A percentile compares a stretch with the other conserved stretches of the same genome.
Evolutionary conservation across 441 rosid genomes (phyloP).

Genomic region (Brassica balearica): DNA sequence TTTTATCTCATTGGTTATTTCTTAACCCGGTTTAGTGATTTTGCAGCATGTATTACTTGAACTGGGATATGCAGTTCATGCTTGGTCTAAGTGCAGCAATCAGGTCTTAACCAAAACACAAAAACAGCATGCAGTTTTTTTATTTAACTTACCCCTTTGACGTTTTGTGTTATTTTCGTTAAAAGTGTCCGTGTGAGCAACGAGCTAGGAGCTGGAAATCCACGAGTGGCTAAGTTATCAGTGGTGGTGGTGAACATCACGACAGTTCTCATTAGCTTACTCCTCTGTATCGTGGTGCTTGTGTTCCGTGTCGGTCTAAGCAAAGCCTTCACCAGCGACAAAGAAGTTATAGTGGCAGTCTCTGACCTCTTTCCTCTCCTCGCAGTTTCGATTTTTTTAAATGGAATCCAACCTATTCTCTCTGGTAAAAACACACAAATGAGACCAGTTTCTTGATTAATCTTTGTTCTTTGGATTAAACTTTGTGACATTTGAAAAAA

Average conservation of each 20-base stretch:
- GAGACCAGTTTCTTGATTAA: not conserved
- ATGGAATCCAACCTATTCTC: conserved; percentile 89
- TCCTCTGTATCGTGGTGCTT: conserved; percentile 54
- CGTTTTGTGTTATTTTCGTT: conserved; percentile 25
- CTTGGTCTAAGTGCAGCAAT: conserved; percentile 81
- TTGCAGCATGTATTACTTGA: conserved; percentile 63
- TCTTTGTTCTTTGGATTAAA: not conserved
- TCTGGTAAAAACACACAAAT: conserved; percentile 55
- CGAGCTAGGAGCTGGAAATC: conserved; percentile 84
- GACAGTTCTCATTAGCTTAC: conserved; percentile 59
- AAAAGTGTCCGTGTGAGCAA: conserved; percentile 74
- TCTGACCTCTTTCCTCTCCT: conserved; percentile 69
- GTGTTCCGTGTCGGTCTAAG: conserved; percentile 59
- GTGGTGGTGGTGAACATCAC: conserved; percentile 72
- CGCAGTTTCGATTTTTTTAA: conserved; percentile 75
- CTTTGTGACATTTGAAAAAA: not conserved
- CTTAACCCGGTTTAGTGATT: not conserved
- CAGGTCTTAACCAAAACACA: conserved; percentile 51
- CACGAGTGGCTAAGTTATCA: conserved; percentile 72
- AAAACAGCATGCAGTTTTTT: not conserved
- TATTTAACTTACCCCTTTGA: not conserved
- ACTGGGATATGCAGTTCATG: conserved; percentile 95
- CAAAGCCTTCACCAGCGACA: conserved; percentile 67
- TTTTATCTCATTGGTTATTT: not conserved
- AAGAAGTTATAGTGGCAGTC: conserved; percentile 64